Conservation (phyloP, 805 yeast genomes). For the Peterozyma toletana region DNA sequence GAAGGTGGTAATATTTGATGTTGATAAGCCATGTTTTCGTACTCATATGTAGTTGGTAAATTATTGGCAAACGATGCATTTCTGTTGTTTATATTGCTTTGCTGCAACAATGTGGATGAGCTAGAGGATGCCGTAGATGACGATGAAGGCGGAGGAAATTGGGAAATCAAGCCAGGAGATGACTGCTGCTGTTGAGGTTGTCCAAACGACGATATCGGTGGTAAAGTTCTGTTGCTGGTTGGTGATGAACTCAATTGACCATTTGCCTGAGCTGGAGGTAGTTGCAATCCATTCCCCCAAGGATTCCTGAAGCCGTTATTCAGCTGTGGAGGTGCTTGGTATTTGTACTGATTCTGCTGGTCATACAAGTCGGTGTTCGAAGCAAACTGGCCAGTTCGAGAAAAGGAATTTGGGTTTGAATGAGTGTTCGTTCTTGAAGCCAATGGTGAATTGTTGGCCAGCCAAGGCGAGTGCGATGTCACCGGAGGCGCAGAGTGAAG, state of each 20-base stretch:
- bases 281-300: slow-evolving; percentile 2
- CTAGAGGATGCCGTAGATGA: not conserved
- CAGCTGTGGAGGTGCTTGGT: not conserved
- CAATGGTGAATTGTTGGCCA: too few relatives aligned
- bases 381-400: too few relatives aligned
- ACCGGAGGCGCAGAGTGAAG: not conserved
- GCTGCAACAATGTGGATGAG: slow-evolving; percentile 1
- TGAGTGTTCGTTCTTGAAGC: too few relatives aligned
- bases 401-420: too few relatives aligned
- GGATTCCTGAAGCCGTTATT: slow-evolving; percentile 6
- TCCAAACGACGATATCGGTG: slow-evolving; percentile 1
- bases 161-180: not conserved
- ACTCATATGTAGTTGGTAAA: slow-evolving; percentile 21
- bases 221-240: slow-evolving; percentile 1
- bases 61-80: slow-evolving; percentile 13
- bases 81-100: too few relatives aligned
- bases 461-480: not conserved
- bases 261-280: not conserved
- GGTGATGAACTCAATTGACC: slow-evolving; percentile 5
- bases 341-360: too few relatives aligned
- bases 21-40: slow-evolving; percentile 7
- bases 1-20: slow-evolving; percentile 20
- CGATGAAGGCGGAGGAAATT: slow-evolving; percentile 1
- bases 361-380: too few relatives aligned
- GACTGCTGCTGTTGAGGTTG: slow-evolving; percentile 1